Evolutionary conservation across 768 basidiomycete species (phyloP).

Genomic region (Leucosporidium yakuticum): DNA sequence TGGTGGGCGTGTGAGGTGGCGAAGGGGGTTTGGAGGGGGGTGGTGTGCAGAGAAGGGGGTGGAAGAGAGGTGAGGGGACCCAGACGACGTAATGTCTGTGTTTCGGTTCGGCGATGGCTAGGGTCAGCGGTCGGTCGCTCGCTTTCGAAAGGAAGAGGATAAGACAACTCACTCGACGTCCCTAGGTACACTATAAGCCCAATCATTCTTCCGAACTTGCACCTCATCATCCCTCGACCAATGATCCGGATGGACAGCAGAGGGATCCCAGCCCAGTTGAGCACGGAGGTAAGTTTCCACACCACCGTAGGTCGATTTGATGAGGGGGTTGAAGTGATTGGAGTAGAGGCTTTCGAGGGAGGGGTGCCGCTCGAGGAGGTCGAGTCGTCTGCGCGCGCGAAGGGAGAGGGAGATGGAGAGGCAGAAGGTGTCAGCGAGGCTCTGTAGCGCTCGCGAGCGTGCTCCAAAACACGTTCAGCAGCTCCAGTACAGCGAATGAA

Average conservation of each 20-base stretch:
- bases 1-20: neutral
- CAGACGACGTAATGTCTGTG: slow-evolving; percentile 31
- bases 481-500: neutral
- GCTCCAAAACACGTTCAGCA: neutral
- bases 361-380: slow-evolving; percentile 19
- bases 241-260: neutral
- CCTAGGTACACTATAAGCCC: slow-evolving; percentile 13
- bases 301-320: neutral
- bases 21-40: neutral
- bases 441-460: neutral
- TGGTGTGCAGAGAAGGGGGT: slow-evolving; percentile 14
- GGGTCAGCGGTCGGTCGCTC: neutral
- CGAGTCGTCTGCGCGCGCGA: neutral
- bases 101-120: neutral
- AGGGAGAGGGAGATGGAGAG: neutral
- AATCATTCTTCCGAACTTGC: slow-evolving; percentile 24
- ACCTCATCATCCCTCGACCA: slow-evolving; percentile 2
- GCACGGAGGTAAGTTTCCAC: slow-evolving; percentile 14
- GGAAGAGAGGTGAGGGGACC: slow-evolving; percentile 25
- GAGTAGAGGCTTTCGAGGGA: slow-evolving; percentile 20
- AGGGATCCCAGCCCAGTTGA: slow-evolving; percentile 12
- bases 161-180: slow-evolving; percentile 6
- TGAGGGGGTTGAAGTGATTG: slow-evolving; percentile 5
- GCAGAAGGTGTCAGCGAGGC: neutral
- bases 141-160: neutral